Evolutionary conservation across 169 alveolate species (phyloP).

Genomic region (Eimeria necatrix): DNA sequence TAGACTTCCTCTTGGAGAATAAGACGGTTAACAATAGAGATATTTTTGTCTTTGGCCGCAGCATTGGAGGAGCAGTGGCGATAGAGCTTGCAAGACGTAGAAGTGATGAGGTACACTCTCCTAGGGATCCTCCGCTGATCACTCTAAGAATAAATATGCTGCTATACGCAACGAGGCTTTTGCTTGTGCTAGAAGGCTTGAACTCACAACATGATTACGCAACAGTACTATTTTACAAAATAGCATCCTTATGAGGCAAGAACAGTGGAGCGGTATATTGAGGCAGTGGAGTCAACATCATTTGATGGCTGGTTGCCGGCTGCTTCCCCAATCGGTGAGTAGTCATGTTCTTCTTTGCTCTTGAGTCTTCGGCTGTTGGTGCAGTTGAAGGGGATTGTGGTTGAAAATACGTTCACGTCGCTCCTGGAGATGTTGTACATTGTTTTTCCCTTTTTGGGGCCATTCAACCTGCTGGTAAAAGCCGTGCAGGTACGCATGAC

Average conservation of each 20-base stretch:
- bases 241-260: too few species aligned
- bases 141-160: too few species aligned
- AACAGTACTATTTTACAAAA: too few species aligned
- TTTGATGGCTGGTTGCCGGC: too few species aligned
- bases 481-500: constrained; percentile 65
- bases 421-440: constrained; percentile 83
- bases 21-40: constrained; percentile 77
- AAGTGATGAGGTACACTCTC: constrained; percentile 55
- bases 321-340: too few species aligned
- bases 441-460: constrained; percentile 82
- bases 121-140: too few species aligned
- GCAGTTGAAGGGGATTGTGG: constrained; percentile 85
- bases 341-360: too few species aligned
- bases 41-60: constrained; percentile 85
- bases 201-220: too few species aligned
- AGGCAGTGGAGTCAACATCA: too few species aligned
- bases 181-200: too few species aligned
- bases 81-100: constrained; percentile 82
- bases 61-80: constrained; percentile 90
- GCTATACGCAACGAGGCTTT: too few species aligned
- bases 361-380: background rate
- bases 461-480: constrained; percentile 57
- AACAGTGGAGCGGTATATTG: too few species aligned
- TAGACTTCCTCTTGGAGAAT: constrained; percentile 40
- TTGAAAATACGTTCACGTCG: constrained; percentile 89